Evolutionary conservation across 2,329 filamentous ascomycete genomes (phyloP).

Genomic region (Hymenoscyphus linearis): DNA sequence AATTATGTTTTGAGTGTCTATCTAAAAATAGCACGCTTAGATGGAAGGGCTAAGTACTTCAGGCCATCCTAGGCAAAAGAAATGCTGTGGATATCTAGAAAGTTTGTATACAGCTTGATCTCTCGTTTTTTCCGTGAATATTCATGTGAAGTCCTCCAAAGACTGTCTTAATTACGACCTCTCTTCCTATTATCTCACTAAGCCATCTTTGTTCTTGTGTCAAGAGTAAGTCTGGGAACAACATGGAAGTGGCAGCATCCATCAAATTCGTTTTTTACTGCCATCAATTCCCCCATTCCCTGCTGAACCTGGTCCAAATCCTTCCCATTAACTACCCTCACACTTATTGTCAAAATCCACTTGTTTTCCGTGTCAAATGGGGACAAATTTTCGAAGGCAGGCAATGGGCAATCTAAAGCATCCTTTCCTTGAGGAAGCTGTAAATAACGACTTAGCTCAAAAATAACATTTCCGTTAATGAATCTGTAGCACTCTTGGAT

Average conservation of each 20-base stretch:
- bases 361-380: conserved; percentile 43
- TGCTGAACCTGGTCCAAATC: conserved; percentile 50
- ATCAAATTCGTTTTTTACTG: conserved; percentile 42
- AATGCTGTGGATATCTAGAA: neutral
- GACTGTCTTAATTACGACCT: neutral
- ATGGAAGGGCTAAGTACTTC: neutral
- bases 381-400: conserved; percentile 42
- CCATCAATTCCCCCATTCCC: conserved; percentile 46
- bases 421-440: conserved; percentile 23
- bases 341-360: conserved; percentile 52
- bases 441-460: conserved; percentile 26
- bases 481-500: conserved; percentile 25
- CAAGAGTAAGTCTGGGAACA: conserved; percentile 48
- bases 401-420: conserved; percentile 33
- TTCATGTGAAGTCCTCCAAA: neutral
- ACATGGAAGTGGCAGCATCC: conserved; percentile 48
- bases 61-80: neutral
- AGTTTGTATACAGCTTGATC: neutral
- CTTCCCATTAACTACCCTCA: conserved; percentile 50
- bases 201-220: conserved; percentile 41
- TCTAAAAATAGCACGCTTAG: neutral
- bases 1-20: neutral
- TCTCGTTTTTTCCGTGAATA: neutral
- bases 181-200: neutral
- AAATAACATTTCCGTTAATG: conserved; percentile 27